Evolutionary conservation across 495 filamentous ascomycete genomes (phyloP).

Genomic region (Podospora pseudoanserina): DNA sequence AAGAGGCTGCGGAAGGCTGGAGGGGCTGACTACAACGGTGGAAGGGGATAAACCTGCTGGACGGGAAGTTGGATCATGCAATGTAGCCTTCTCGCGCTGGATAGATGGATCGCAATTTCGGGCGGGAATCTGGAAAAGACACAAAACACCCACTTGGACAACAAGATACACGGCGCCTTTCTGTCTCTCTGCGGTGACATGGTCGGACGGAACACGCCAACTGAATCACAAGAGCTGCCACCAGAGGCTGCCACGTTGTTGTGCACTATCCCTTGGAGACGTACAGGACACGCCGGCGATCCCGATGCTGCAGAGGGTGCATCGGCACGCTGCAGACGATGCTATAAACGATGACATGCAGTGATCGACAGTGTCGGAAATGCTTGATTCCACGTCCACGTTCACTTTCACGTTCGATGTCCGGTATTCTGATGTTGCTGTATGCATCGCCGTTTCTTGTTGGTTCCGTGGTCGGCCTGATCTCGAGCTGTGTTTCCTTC

Average conservation of each 20-base stretch:
- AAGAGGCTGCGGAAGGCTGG: slow-evolving; percentile 50
- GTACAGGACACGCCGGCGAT: neutral
- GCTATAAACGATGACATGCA: neutral
- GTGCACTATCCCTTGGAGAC: neutral
- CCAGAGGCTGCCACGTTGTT: neutral
- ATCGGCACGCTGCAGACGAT: neutral
- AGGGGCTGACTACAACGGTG: slow-evolving; percentile 59
- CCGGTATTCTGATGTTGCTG: neutral
- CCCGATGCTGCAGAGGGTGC: neutral
- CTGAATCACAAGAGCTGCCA: neutral
- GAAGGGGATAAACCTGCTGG: slow-evolving; percentile 40
- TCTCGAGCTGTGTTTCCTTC: neutral
- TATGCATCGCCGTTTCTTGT: neutral
- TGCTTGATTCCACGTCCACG: neutral
- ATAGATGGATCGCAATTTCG: neutral
- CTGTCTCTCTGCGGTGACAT: neutral
- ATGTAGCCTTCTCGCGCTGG: neutral
- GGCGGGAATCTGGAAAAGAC: neutral
- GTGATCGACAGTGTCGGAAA: neutral
- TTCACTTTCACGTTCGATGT: neutral
- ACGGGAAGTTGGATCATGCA: neutral
- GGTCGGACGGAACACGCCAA: neutral
- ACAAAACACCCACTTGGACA: no score
- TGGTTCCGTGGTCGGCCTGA: neutral
- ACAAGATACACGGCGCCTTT: neutral